Conservation (phyloP, 305 asterid species). For the Fraxinus baroniana region DNA sequence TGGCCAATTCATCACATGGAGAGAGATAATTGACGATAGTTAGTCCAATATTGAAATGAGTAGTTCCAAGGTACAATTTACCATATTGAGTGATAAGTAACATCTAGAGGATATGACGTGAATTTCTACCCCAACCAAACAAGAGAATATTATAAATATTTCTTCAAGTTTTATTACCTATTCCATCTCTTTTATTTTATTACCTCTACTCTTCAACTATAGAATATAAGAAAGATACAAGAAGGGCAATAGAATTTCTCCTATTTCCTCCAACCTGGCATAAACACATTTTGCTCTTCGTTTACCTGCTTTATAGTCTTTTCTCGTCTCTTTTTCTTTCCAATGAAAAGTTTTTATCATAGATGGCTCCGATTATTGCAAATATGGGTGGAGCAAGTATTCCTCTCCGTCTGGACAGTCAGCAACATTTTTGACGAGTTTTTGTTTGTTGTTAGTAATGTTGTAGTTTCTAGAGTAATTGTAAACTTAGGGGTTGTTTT, state of each 20-base stretch:
- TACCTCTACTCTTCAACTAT: neutral
- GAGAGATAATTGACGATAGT: too few relatives aligned
- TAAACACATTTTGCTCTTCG: neutral
- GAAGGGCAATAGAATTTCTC: neutral
- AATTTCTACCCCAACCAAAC: neutral
- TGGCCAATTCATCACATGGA: too few relatives aligned
- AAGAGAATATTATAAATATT: neutral
- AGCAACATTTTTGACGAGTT: constrained; percentile 78
- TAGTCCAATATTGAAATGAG: too few relatives aligned
- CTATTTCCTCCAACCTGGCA: neutral
- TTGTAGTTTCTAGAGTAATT: constrained; percentile 9
- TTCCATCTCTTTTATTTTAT: neutral
- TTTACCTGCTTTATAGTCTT: neutral
- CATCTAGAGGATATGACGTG: neutral
- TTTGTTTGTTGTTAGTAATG: constrained; percentile 9
- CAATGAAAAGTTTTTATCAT: neutral
- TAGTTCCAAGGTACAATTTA: too few relatives aligned
- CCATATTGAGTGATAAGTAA: too few relatives aligned
- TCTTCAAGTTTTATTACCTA: neutral
- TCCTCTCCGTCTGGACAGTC: constrained; percentile 81
- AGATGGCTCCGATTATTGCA: constrained; percentile 96
- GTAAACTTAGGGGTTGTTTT: constrained; percentile 17
- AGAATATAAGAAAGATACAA: neutral
- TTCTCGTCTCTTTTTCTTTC: neutral
- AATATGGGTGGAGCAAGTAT: constrained; percentile 55